Evolutionary conservation across 495 filamentous ascomycete species (phyloP).

Genomic region (Xylaria palmicola): DNA sequence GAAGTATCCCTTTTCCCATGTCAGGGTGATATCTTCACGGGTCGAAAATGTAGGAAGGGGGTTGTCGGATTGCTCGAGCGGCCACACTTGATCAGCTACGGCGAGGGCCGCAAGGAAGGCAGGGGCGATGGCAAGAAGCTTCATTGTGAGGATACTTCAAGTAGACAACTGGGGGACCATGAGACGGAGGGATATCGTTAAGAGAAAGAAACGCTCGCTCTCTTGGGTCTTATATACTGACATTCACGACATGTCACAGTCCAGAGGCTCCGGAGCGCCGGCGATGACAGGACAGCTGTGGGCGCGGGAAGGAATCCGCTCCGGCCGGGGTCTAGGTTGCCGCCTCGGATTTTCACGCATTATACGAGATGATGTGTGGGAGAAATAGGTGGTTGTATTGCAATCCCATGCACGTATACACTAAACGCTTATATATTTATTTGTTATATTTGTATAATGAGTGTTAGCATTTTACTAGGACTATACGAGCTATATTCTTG

Average conservation of each 20-base stretch:
- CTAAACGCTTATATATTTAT: too few species aligned
- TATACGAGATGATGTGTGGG: too few species aligned
- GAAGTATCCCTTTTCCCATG: not conserved
- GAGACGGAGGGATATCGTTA: not conserved
- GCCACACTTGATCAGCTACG: not conserved
- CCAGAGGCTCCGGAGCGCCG: not conserved
- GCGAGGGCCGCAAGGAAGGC: constrained; percentile 2
- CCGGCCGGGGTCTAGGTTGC: not conserved
- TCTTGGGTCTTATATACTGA: not conserved
- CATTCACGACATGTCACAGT: not conserved
- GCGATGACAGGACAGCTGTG: not conserved
- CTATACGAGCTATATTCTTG: too few species aligned
- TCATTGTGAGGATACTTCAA: not conserved
- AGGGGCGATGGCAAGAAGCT: not conserved
- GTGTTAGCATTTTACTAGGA: too few species aligned
- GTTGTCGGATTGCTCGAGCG: not conserved
- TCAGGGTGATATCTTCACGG: not conserved
- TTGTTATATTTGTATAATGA: too few species aligned
- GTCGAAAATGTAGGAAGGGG: not conserved
- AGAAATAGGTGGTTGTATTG: not conserved
- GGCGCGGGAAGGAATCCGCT: not conserved
- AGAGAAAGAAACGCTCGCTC: not conserved
- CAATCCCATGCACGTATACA: too few species aligned
- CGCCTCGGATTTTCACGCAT: not conserved
- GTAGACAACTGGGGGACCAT: not conserved